Conservation (phyloP, 208 protist genomes). For the Angomonas deanei region DNA sequence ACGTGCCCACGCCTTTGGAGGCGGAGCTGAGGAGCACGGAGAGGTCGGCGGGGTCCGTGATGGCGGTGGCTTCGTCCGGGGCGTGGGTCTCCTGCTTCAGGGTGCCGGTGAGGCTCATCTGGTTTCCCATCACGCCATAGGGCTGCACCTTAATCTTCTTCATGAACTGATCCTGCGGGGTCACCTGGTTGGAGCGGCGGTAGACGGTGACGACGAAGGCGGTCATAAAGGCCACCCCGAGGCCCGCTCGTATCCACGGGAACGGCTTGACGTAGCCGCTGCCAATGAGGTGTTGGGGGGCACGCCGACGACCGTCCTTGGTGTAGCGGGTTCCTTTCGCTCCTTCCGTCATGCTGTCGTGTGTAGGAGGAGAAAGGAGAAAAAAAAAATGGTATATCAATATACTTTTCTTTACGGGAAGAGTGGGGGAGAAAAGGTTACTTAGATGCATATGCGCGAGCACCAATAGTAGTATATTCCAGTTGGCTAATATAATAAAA, state of each 20-base stretch:
- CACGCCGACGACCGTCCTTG: conserved; percentile 67
- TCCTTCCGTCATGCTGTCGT: neutral
- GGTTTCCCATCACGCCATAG: conserved; percentile 80
- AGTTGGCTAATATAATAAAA: neutral
- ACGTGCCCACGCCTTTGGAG: conserved; percentile 51
- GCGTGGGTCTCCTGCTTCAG: conserved; percentile 43
- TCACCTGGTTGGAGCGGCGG: conserved; percentile 46
- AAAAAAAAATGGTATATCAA: neutral
- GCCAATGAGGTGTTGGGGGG: conserved; percentile 68
- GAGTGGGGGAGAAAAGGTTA: neutral
- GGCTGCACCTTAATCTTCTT: conserved; percentile 66
- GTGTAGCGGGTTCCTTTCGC: too few species aligned
- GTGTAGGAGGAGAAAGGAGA: neutral
- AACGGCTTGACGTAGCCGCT: conserved; percentile 54
- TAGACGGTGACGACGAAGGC: conserved; percentile 24
- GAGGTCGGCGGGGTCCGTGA: conserved; percentile 71
- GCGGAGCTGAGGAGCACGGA: conserved; percentile 56
- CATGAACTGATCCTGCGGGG: conserved; percentile 69
- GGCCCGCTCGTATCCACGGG: conserved; percentile 52
- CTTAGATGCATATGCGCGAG: neutral
- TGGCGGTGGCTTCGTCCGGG: conserved; percentile 52
- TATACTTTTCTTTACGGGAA: neutral
- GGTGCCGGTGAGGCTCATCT: conserved; percentile 65
- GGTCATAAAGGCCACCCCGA: conserved; percentile 42
- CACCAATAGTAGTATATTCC: neutral